Evolutionary conservation across 1,284 basidiomycete genomes (phyloP), one percentile per base, ranked within the genome.

Genomic region (Cutaneotrichosporon mucoides): DNA sequence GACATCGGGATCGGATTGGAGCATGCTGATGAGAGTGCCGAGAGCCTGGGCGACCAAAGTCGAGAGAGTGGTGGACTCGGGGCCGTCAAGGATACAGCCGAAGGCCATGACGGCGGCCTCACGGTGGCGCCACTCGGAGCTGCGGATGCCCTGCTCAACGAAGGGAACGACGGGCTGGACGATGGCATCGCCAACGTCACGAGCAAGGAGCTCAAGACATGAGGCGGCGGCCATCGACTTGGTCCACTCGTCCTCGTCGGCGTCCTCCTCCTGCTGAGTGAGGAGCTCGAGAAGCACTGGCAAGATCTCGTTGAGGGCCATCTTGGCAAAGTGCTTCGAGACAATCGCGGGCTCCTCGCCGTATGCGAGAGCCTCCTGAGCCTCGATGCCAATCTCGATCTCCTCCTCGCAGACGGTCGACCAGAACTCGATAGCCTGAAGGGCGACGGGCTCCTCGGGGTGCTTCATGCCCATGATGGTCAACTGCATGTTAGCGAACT

Each of bases 351-450:
- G 91, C n/a, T 86, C 80, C 75, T 98, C 95, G 56, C 89, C 90
- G 66, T 91, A 97, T 64, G 93, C 90, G 57, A 85, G 83, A 43
- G 95, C 95, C 89, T 98, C 94, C 66, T 90, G 87, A 1, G 90
- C 89, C 75, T 98, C 93, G 65, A 92, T 84, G n/a, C 88, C 86
- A 57, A 98, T 81, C 64, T 97, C 93, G 49, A 92, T 88, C 78
- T 99, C 95, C 76, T 97, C 92, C 75, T 99, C 95, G 73, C 94
- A 98, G 6, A 99, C 95, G 5, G 95, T 98, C 4, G 93, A 93
- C 95, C 96, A 99, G 80, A 99, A 99, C 74, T 99, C 95, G 65
- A 99, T 89, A 15, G 96, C 96, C 79, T 99, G 95, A 42, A 97
- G 80, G 0, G 92, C 92, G 16, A 99, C 95, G 12, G 86, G 83